These are phyloP conservation scores for Calamus simplicifolius DNA, from an alignment of 176 grass and related monocot species.

Conservation along the genomic window DNA sequence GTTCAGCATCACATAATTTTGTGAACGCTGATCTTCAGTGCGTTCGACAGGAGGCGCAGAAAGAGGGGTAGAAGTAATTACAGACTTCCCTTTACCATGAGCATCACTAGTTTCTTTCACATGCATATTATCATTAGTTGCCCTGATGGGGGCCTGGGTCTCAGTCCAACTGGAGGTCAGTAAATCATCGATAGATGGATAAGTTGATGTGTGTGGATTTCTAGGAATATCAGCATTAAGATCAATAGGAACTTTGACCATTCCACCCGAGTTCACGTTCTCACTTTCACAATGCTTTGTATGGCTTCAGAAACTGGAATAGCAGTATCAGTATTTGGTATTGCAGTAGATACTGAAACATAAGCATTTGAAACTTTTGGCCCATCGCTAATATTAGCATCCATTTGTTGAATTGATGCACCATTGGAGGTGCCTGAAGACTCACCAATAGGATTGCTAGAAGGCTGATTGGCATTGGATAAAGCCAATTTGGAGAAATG, in stretches of 20 bases:
- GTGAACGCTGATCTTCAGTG: background rate
- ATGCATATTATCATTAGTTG: background rate
- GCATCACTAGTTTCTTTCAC: background rate
- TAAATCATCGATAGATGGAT: conserved; percentile 2
- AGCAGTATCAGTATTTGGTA: background rate
- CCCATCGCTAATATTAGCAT: conserved; percentile 3
- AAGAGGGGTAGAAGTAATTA: background rate
- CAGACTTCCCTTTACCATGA: conserved; percentile 4
- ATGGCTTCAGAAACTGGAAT: conserved; percentile 2
- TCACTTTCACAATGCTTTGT: background rate
- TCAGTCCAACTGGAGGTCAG: background rate
- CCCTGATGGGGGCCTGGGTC: too few species aligned
- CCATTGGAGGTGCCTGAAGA: background rate
- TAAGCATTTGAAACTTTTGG: background rate
- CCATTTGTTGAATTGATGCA: background rate
- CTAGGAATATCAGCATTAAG: background rate
- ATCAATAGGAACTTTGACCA: conserved; percentile 9
- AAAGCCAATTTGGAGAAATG: conserved; percentile 31
- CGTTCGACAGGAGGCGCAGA: background rate
- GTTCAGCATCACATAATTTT: background rate
- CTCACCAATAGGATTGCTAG: background rate
- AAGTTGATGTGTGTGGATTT: background rate
- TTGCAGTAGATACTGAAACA: background rate
- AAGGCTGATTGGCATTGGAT: background rate
- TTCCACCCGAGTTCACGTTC: background rate